A percentile compares a stretch with the other conserved stretches of the same genome.
Conservation (phyloP, 345 rosid species). For the Abelmoschus esculentus region DNA sequence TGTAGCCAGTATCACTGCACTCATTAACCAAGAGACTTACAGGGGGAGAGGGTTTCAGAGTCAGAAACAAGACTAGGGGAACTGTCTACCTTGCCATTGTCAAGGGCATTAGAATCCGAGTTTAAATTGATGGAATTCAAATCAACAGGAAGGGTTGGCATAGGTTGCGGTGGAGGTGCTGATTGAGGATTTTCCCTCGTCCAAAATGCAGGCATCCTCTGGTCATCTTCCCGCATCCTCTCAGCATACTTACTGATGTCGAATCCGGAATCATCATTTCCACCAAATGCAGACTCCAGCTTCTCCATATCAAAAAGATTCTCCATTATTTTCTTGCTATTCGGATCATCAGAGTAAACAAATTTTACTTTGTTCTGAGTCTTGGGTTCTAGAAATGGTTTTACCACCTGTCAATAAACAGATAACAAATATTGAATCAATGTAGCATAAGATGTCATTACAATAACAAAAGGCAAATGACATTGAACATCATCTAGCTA, state of each 20-base stretch:
- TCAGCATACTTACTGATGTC: slow-evolving; percentile 52
- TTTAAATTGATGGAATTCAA: slow-evolving; percentile 27
- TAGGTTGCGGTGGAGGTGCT: slow-evolving; percentile 13
- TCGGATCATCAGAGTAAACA: slow-evolving; percentile 63
- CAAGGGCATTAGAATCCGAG: slow-evolving; percentile 45
- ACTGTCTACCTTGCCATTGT: slow-evolving; percentile 32
- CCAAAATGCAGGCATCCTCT: slow-evolving; percentile 43
- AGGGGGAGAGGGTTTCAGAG: slow-evolving; percentile 10
- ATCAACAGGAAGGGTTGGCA: slow-evolving; percentile 21
- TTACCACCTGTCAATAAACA: slow-evolving; percentile 48
- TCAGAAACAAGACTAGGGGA: slow-evolving; percentile 6
- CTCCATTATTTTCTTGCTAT: slow-evolving; percentile 60
- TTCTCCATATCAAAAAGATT: slow-evolving; percentile 62
- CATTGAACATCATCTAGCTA: not conserved
- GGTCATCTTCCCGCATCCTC: slow-evolving; percentile 83
- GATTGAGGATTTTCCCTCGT: slow-evolving; percentile 20
- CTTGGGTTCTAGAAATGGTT: slow-evolving; percentile 78
- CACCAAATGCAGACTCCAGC: slow-evolving; percentile 72
- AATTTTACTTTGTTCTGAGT: slow-evolving; percentile 81
- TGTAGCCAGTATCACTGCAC: slow-evolving; percentile 13
- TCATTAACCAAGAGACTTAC: slow-evolving; percentile 11
- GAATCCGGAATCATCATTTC: slow-evolving; percentile 53
- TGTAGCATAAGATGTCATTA: not conserved
- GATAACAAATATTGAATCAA: not conserved
- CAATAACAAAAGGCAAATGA: not conserved